These are phyloP conservation scores for Ploettnerulaceae sp. DNA, from an alignment of 2,329 filamentous ascomycete genomes.

Conservation along the genomic window DNA sequence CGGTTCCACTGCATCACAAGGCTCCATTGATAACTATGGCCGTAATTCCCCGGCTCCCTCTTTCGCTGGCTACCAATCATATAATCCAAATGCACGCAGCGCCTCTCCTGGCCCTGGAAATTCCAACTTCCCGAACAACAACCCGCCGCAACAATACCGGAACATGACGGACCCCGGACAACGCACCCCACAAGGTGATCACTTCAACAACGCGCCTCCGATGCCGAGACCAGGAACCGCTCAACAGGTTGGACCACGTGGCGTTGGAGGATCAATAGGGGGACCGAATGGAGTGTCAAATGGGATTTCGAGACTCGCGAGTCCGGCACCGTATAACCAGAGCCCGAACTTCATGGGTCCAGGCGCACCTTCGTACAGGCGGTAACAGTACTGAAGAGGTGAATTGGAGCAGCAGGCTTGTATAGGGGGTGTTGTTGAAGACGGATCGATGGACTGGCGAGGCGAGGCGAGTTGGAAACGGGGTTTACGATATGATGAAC, in stretches of 20 bases:
- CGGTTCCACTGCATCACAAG: conserved; percentile 17
- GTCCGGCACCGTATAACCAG: conserved; percentile 22
- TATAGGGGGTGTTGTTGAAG: no score
- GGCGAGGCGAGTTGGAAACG: no score
- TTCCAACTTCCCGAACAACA: conserved; percentile 11
- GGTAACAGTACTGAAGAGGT: no score
- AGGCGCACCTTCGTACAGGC: conserved; percentile 3
- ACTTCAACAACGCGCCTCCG: conserved; percentile 17
- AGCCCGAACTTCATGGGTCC: conserved; percentile 9
- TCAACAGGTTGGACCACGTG: not conserved
- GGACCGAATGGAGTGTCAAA: not conserved
- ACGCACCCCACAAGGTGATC: conserved; percentile 15
- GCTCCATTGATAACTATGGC: conserved; percentile 11
- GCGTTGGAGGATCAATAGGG: conserved; percentile 5
- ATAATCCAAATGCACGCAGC: conserved; percentile 22
- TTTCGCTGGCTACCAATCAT: conserved; percentile 20
- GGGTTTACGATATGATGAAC: no score
- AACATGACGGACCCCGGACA: conserved; percentile 28
- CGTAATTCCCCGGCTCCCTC: conserved; percentile 18
- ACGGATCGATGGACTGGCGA: no score
- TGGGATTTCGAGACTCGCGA: conserved; percentile 16
- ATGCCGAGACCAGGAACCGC: conserved; percentile 20
- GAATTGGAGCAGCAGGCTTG: no score
- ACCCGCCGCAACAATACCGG: conserved; percentile 18
- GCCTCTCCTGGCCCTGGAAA: conserved; percentile 19